These are phyloP conservation scores for Penicillium verhagenii DNA, from an alignment of 495 filamentous ascomycete genomes.

Conservation along the genomic window DNA sequence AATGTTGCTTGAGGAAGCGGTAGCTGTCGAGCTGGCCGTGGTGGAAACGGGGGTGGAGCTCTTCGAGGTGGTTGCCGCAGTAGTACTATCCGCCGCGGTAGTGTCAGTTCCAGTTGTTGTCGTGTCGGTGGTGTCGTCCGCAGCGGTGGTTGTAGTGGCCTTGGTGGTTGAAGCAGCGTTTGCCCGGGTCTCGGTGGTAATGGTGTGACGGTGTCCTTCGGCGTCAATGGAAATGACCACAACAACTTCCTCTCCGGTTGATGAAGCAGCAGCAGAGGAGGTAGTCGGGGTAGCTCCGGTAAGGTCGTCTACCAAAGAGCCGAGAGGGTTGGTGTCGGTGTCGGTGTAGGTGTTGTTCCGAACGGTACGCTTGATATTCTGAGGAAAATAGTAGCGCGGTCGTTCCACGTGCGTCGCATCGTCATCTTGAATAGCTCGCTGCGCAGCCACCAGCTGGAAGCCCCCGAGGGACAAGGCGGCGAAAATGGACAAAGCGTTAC, in stretches of 20 bases:
- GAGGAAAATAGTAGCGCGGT: conserved; percentile 48
- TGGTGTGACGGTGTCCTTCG: conserved; percentile 15
- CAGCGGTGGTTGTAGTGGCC: conserved; percentile 12
- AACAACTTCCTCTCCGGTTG: conserved; percentile 18
- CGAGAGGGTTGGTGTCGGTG: not conserved
- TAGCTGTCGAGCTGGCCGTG: not conserved
- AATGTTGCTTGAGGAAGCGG: not conserved
- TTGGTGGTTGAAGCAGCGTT: conserved; percentile 18
- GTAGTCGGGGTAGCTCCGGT: not conserved
- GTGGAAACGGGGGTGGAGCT: not conserved
- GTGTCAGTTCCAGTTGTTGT: conserved; percentile 4
- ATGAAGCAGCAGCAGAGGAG: not conserved
- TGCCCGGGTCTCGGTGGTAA: conserved; percentile 20
- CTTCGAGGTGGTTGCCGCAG: not conserved
- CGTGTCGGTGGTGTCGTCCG: conserved; percentile 4
- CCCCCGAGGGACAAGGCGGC: conserved; percentile 36
- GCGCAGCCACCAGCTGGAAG: conserved; percentile 30
- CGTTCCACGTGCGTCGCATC: conserved; percentile 34
- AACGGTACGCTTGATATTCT: conserved; percentile 45
- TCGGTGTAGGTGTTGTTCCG: conserved; percentile 11
- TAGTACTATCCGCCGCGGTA: not conserved
- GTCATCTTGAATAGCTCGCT: conserved; percentile 18
- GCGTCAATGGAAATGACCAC: conserved; percentile 22
- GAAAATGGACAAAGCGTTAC: conserved; percentile 28
- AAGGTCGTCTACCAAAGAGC: not conserved